Base-by-base conservation (phyloP, 768 basidiomycete genomes). In the Pleurotus citrinopileatus region DNA sequence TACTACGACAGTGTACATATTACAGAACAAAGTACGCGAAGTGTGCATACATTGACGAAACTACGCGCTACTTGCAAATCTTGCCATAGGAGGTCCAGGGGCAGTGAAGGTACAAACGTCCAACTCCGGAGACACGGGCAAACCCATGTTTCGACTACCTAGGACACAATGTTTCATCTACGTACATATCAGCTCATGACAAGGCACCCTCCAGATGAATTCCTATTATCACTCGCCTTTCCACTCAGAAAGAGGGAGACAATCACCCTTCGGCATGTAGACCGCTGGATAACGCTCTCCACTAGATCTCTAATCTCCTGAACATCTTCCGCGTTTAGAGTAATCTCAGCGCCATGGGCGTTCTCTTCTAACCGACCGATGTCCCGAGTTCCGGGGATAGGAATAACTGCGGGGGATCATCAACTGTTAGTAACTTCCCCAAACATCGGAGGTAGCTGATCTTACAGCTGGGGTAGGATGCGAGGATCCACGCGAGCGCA, bases 301-400 rank as follows among this genome's bases (percentile, higher is more conserved):
- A 57, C 62, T 34, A 61, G 54, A 2, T 42, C 46, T 9, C 66
- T 58, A 34, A 67, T 64, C 10, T 57, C 59, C 29, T 54, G 50
- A 4, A 65, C 58, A 27, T 63, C 62, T 20, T 58, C 61, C 5
- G 50, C 25, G 10, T 52, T 45, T 4, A 63, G 47, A 22, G 28
- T 7, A 34, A 63, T 54, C n/a, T 56, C 59, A 29, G 59, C 61
- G 9, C 48, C 54, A 10, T 36, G 57, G 2, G 62, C 61, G 28
- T 65, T 65, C 43, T 65, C 64, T 37, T 61, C 62, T 19, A 61
- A 53, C 10, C 64, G 57, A 1, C 43, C 48, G 26, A 57, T 38
- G 26, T 36, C 57, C 15, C 64, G 60, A 28, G 55, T 52, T 6
- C 64, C 64, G 25, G 66, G 66, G 29, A 66, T 66, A 3, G 66